phyloP scores from a whole-genome alignment of 441 rosid genomes.

The Metrosideros polymorpha region DNA sequence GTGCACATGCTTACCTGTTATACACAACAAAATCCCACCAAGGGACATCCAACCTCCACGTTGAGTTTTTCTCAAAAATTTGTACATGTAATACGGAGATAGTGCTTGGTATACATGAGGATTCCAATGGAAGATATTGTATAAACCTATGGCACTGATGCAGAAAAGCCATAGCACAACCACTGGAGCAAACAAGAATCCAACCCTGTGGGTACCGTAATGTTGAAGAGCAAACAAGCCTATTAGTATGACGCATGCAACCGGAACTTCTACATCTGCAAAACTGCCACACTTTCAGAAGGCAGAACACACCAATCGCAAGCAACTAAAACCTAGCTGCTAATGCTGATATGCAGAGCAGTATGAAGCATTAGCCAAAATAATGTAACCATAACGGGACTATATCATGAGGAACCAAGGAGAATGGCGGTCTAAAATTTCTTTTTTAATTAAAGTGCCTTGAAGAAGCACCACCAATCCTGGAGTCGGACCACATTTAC shows the following conservation, averaged over 20 bases:
- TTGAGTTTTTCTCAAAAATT: slow-evolving; percentile 8
- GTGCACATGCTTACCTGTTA: not conserved
- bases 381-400: not conserved
- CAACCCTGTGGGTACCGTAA: slow-evolving; percentile 14
- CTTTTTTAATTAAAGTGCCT: not conserved
- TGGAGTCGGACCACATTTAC: not conserved
- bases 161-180: slow-evolving; percentile 12
- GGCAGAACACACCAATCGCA: not conserved
- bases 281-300: not conserved
- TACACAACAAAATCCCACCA: slow-evolving; percentile 12
- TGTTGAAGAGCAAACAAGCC: slow-evolving; percentile 14
- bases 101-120: slow-evolving; percentile 9
- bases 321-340: not conserved
- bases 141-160: slow-evolving; percentile 8
- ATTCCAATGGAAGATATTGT: slow-evolving; percentile 11
- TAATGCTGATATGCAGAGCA: not conserved
- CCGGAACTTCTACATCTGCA: slow-evolving; percentile 14
- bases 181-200: slow-evolving; percentile 14
- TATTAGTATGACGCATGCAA: slow-evolving; percentile 8
- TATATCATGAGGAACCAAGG: not conserved
- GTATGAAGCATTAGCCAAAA: not conserved
- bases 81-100: slow-evolving; percentile 11
- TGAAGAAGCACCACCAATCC: not conserved
- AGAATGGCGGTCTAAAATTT: not conserved
- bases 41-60: slow-evolving; percentile 13